phyloP scores from a whole-genome alignment of 352 stramenopile species.

The Elongisporangium undulatum region DNA sequence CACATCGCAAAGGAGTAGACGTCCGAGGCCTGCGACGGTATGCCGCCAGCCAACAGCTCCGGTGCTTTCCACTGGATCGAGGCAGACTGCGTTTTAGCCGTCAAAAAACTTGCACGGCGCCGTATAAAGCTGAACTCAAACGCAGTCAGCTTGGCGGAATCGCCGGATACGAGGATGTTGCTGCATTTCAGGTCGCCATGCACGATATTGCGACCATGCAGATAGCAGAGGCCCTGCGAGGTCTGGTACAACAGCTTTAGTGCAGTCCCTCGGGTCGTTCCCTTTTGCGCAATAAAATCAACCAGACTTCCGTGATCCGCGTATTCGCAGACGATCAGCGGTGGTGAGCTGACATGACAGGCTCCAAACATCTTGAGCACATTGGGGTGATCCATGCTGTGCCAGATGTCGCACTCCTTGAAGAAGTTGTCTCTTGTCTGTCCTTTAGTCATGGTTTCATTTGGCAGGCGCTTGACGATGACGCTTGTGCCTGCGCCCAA shows the following conservation, averaged over 20 bases:
- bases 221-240: constrained; percentile 41
- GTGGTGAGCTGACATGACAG: constrained; percentile 19
- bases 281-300: constrained; percentile 4
- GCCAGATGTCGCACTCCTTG: constrained; percentile 21
- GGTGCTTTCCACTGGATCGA: constrained; percentile 25
- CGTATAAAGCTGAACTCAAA: constrained; percentile 14
- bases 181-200: constrained; percentile 75
- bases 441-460: constrained; percentile 6
- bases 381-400: constrained; percentile 20
- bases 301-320: constrained; percentile 12
- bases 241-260: constrained; percentile 23
- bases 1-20: constrained; percentile 26
- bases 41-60: constrained; percentile 4
- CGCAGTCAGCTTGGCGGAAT: constrained; percentile 15
- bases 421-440: constrained; percentile 8
- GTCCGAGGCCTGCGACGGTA: constrained; percentile 16
- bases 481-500: constrained; percentile 16
- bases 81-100: not conserved
- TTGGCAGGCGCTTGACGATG: constrained; percentile 26
- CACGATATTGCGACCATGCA: constrained; percentile 35
- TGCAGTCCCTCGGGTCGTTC: not conserved
- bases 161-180: constrained; percentile 16
- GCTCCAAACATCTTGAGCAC: constrained; percentile 25
- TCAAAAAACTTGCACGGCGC: not conserved
- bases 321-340: constrained; percentile 24